Evolutionary conservation across 169 alveolate genomes (phyloP).

Genomic region (Amoebophrya sp.): DNA sequence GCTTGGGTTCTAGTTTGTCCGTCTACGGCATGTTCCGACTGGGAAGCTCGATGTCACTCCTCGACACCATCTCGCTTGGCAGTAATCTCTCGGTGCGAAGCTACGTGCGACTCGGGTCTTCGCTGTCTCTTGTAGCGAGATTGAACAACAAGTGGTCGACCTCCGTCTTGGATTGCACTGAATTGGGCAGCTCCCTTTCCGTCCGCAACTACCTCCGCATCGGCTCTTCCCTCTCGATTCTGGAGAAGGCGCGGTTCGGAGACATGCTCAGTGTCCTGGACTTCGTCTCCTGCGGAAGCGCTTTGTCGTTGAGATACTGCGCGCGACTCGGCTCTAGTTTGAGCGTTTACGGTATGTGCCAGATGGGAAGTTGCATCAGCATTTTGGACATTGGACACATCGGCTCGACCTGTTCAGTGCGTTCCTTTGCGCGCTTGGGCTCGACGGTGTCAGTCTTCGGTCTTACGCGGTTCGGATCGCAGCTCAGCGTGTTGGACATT

Average conservation of each 20-base stretch:
- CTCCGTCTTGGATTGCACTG: slow-evolving; percentile 3
- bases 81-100: background rate
- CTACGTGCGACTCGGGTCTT: background rate
- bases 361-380: background rate
- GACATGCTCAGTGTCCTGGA: background rate
- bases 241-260: slow-evolving; percentile 2
- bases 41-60: background rate
- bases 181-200: background rate
- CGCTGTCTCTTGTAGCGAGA: background rate
- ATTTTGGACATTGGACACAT: background rate
- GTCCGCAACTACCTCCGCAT: background rate
- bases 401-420: background rate
- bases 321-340: background rate
- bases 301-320: background rate
- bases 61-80: background rate
- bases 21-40: slow-evolving; percentile 8
- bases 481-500: slow-evolving; percentile 5
- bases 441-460: background rate
- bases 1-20: background rate
- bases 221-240: background rate
- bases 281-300: background rate
- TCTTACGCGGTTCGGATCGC: background rate
- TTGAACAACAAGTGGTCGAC: no score
- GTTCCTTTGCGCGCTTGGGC: background rate
- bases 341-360: background rate